Evolutionary conservation across 176 grass and related monocot species (phyloP), one percentile per base, ranked within the genome.

Genomic region (Saccharum officinarum): DNA sequence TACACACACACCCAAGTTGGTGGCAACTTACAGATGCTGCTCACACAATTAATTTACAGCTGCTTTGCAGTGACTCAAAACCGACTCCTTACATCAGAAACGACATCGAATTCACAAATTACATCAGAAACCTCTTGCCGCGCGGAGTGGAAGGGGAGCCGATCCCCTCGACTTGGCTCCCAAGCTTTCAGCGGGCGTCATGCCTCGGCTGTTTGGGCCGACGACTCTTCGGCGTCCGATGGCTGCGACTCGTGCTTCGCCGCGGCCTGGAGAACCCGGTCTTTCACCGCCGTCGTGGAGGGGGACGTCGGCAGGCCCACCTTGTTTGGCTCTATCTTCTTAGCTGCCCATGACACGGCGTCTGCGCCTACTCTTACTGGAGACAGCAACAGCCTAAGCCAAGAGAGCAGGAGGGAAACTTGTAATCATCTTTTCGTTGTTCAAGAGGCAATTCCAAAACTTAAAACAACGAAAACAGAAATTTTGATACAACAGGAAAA

Each of bases 171-270:
- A 25, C 59, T 28, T 61, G 59, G 59, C n/a, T 61, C 22, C 18
- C 4, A 6, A 59, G 1, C 42, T 18, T 2, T 23, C 14, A 23
- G 10, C 67, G n/a, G n/a, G 7, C 2, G 5, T 94, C 84, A 95
- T 39, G 95, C 85, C 88, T 98, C 92, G 2, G 95, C 96, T 60
- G 80, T 76, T 61, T 87, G 81, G 78, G 77, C 26, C 40, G 66
- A 87, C 11, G 45, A 64, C 74, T 95, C 95, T 1, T 93, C 86
- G 1, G 66, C 67, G 2, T 94, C 97, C 3, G 90, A 72, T n/a
- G 97, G 93, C 65, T 96, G 88, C 14, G 97, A 96, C 63, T 96
- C 91, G 1, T 99, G 97, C 87, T 94, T 99, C 28, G 97, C 97
- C 1, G 97, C 97, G 4, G 93, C 97, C 67, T 96, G 91, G 36